Conservation (phyloP, 169 alveolate genomes). For the Plasmodium berghei region DNA sequence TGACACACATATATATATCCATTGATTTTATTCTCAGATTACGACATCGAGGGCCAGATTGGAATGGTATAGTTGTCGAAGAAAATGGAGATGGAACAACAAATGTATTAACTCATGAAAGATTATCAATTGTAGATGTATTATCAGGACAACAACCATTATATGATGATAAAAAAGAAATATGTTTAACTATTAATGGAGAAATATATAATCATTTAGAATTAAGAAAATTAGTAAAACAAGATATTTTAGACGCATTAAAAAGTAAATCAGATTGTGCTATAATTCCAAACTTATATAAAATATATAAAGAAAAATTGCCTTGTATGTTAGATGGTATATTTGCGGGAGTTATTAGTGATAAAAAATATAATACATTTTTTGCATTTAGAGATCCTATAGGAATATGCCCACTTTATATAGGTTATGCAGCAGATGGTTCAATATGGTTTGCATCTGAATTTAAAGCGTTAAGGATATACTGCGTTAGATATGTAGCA, state of each 20-base stretch:
- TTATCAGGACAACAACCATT: slow-evolving; percentile 82
- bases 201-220: slow-evolving; percentile 81
- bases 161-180: slow-evolving; percentile 59
- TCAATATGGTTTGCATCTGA: slow-evolving; percentile 77
- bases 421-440: slow-evolving; percentile 74
- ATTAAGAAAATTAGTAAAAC: slow-evolving; percentile 33
- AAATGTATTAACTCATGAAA: slow-evolving; percentile 82
- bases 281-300: slow-evolving; percentile 48
- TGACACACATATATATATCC: neutral
- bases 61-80: slow-evolving; percentile 77
- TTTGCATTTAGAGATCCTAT: slow-evolving; percentile 79
- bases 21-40: slow-evolving; percentile 24
- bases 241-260: slow-evolving; percentile 1
- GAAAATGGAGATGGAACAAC: slow-evolving; percentile 54
- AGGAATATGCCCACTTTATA: slow-evolving; percentile 76
- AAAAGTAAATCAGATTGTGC: slow-evolving; percentile 73
- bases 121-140: slow-evolving; percentile 83
- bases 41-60: slow-evolving; percentile 88
- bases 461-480: slow-evolving; percentile 60
- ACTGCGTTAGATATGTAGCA: slow-evolving; percentile 34
- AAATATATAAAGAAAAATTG: slow-evolving; percentile 24
- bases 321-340: slow-evolving; percentile 70
- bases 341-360: slow-evolving; percentile 74
- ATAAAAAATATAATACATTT: slow-evolving; percentile 49
- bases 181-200: slow-evolving; percentile 79